A percentile compares a stretch with the other conserved stretches of the same genome.
Conservation (phyloP, 257 asterid species). For the Solanum ossicruentum region DNA sequence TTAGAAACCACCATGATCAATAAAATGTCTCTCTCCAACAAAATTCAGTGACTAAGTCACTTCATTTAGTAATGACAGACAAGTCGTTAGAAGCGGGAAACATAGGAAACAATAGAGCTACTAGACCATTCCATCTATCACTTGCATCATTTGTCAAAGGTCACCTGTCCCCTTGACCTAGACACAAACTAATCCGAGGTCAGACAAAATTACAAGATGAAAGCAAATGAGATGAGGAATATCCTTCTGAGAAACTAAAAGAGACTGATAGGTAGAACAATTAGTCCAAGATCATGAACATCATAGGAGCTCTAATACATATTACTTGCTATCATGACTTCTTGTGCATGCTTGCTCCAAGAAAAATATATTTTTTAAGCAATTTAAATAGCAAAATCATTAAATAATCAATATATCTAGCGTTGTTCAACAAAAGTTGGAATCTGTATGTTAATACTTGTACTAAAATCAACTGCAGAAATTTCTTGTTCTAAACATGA, state of each 20-base stretch:
- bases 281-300: not conserved
- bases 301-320: not conserved
- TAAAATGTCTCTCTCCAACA: not conserved
- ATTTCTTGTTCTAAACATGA: not conserved
- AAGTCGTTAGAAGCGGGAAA: not conserved
- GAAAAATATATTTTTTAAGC: not conserved
- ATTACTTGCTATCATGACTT: not conserved
- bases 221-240: not conserved
- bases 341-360: not conserved
- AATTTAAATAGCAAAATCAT: not conserved
- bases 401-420: not conserved
- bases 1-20: not conserved
- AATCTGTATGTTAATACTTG: not conserved
- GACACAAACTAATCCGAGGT: not conserved
- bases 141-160: not conserved
- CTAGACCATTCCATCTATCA: not conserved
- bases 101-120: not conserved
- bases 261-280: not conserved
- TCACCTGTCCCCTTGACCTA: not conserved
- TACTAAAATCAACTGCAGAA: not conserved
- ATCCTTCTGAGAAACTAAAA: not conserved
- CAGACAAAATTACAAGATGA: not conserved
- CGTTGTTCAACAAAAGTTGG: not conserved
- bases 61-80: constrained; percentile 3
- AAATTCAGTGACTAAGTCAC: constrained; percentile 2